Percentiles rank a stretch among this genome's conserved stretches.
These are phyloP conservation scores for Gaertneriomyces sp. DNA, from an alignment of 192 early-diverging fungal species.

Conservation along the genomic window DNA sequence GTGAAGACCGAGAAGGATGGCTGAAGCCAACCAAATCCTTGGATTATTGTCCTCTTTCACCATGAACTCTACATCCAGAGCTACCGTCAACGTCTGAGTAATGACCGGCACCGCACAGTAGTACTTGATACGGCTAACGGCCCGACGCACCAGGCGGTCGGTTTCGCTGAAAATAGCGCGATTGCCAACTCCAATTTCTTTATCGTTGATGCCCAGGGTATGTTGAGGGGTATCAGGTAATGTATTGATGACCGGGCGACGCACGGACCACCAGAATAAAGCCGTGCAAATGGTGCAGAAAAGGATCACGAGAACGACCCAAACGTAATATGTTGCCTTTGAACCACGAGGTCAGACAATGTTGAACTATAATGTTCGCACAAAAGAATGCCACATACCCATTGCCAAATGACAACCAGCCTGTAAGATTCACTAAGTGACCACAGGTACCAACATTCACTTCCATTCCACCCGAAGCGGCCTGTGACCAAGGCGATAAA, in stretches of 20 bases:
- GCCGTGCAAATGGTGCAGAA: conserved; percentile 13
- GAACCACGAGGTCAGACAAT: neutral
- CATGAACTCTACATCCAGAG: conserved; percentile 1
- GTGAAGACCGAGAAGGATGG: conserved; percentile 15
- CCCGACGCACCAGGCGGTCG: conserved; percentile 5
- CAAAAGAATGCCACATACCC: neutral
- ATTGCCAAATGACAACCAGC: conserved; percentile 11
- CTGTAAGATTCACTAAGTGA: no score
- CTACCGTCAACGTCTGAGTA: conserved; percentile 13
- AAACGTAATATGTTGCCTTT: conserved; percentile 8
- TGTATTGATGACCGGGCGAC: neutral
- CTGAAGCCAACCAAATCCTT: conserved; percentile 5
- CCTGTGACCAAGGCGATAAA: conserved; percentile 1
- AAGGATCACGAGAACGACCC: conserved; percentile 6
- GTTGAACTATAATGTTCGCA: no score
- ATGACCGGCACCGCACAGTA: conserved; percentile 21
- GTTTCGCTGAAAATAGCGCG: neutral
- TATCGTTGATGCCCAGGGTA: no score
- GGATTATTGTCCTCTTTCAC: neutral
- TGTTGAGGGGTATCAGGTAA: no score
- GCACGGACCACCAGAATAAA: neutral
- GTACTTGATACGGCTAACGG: conserved; percentile 7
- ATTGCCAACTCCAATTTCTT: neutral
- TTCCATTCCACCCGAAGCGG: conserved; percentile 18
- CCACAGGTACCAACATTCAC: conserved; percentile 22